Base-by-base conservation (phyloP, 495 filamentous ascomycete genomes). In the Lophiostoma macrostomum region DNA sequence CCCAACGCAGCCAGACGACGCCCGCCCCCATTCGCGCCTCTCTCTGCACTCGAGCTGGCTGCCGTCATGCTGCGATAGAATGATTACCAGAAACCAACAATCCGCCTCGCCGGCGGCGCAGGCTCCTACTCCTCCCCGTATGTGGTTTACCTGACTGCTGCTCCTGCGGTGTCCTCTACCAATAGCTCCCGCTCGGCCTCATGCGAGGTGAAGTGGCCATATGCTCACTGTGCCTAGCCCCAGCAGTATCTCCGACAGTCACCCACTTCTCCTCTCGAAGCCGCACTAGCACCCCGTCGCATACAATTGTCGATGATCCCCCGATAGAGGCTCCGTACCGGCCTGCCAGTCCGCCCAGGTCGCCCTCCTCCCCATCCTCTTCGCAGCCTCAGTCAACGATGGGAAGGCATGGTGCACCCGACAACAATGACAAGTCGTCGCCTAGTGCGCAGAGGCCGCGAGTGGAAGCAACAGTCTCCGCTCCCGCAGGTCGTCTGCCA, bases 401-500 rank as follows among this genome's bases (percentile, higher is more conserved):
- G 62, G 56, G 58, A 48, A 65, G 62, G 49, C 56, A 54, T 51
- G 58, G 54, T 43, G 11, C 48, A 6, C 31, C 29, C 50, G 54
- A 59, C 50, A 58, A 64, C 50, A 45, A 65, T 65, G 62, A 62
- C 37, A 39, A 50, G 31, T 27, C 56, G 24, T 36, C 44, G 20
- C 22, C 60, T 43, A 42, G n/a, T 50, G 20, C 49, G 14, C 52
- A 49, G 58, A 36, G 53, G 19, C 59, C 62, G 14, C 27, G 20
- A 24, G 61, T 65, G 32, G 32, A 53, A 13, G 24, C 54, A 35
- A 69, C 69, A 19, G 58, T 60, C 34, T 72, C 69, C 41, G 72
- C 69, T n/a, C 72, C 72, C 23, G 50, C 66, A 23, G 65, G 72
- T 13, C 68, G 69, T 46, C 64, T 75, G 8, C 73, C 69, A 30